A percentile compares a stretch with the other conserved stretches of the same genome.
These are phyloP conservation scores for Panicum hallii DNA, from an alignment of 202 grass and related monocot genomes.

Conservation along the genomic window DNA sequence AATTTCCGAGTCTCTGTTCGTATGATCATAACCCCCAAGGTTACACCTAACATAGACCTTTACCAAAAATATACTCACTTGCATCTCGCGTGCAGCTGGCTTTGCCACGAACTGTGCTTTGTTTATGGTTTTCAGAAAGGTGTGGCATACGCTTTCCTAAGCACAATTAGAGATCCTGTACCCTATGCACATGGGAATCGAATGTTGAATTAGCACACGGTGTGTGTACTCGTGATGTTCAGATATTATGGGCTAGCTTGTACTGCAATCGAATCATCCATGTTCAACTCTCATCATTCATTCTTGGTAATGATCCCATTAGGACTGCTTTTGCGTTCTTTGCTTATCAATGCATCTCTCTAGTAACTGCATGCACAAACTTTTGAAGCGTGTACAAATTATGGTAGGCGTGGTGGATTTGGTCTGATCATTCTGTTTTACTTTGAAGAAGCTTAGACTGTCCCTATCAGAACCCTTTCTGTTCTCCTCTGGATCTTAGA, in stretches of 20 bases:
- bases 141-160: conserved; percentile 64
- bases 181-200: conserved; percentile 61
- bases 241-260: conserved; percentile 57
- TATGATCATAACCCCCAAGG: conserved; percentile 54
- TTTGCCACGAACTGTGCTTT: conserved; percentile 57
- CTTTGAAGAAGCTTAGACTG: conserved; percentile 50
- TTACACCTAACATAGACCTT: conserved; percentile 71
- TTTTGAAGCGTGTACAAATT: conserved; percentile 60
- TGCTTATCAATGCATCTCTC: conserved; percentile 55
- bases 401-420: conserved; percentile 54
- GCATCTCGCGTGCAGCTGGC: conserved; percentile 65
- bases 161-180: conserved; percentile 63
- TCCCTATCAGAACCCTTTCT: conserved; percentile 29
- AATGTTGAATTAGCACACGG: conserved; percentile 55
- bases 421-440: conserved; percentile 43
- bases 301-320: conserved; percentile 63
- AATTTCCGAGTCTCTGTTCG: conserved; percentile 32
- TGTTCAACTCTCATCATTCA: conserved; percentile 65
- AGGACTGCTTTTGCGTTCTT: conserved; percentile 53
- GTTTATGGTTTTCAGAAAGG: conserved; percentile 72
- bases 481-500: conserved; percentile 19
- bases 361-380: conserved; percentile 47
- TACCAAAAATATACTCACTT: conserved; percentile 63
- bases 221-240: conserved; percentile 33
- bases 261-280: conserved; percentile 50